Evolutionary conservation across 306 rosid species (phyloP), one percentile per base, ranked within the genome.

Genomic region (Lupinus albus): DNA sequence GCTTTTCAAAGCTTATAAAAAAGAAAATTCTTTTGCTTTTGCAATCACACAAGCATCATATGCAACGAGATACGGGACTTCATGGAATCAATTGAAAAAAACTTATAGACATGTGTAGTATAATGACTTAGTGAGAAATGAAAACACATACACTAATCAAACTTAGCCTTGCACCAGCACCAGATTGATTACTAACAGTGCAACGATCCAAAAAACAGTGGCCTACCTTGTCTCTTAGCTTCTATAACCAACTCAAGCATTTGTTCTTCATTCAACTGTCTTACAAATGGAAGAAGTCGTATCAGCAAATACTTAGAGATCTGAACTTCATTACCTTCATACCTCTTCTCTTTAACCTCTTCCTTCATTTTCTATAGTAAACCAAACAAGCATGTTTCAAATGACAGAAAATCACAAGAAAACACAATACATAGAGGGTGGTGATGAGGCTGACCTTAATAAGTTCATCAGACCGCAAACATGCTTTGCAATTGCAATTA

Each of bases 401-500:
- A 6, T n/a, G 20, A 53, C 32, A 38, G 38, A 61, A 77, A 49
- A 36, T 20, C 52, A 53, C n/a, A 11, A 3, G 20, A 68, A 33
- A 72, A 32, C 4, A 15, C 33, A 53, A 56, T 71, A 35, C 6
- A 62, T 7, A 6, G 3, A 48, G 17, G 30, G 62, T 47, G 52
- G 30, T 44, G 52, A 6, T 7, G 38, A 63, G 68, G 47, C 84
- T 74, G 18, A 87, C 98, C 0, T 81, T 25, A 3, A 71, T 49
- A 8, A 79, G 81, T 4, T 13, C 75, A 38, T 52, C 56, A 38
- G 86, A 75, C 4, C 87, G 80, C 83, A 92, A 68, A 66, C 98
- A 92, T 25, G 82, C 70, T 75, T 86, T 92, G 78, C 98, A 92
- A 63, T 92, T 92, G 81, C 98, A 92, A 76, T 84, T 86, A 60